These are phyloP conservation scores for Boletus coccyginus DNA, from an alignment of 768 basidiomycete genomes.

Conservation along the genomic window DNA sequence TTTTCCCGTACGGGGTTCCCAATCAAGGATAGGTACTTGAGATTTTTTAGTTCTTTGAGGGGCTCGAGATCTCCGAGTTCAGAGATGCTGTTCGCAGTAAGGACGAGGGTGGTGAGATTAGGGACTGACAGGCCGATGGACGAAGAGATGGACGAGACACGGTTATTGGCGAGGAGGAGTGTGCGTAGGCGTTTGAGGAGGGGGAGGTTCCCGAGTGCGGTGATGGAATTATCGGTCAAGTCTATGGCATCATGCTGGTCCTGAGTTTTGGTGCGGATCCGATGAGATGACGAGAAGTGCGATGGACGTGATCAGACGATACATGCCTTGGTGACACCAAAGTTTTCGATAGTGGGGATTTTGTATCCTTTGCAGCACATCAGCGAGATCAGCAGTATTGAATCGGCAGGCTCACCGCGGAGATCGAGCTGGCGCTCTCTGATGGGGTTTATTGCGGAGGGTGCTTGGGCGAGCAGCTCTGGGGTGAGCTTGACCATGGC, in stretches of 20 bases:
- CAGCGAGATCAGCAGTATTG: slow-evolving; percentile 6
- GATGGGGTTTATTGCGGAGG: slow-evolving; percentile 74
- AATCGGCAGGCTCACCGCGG: slow-evolving; percentile 55
- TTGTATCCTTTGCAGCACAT: slow-evolving; percentile 65
- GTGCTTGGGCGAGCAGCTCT: slow-evolving; percentile 82
- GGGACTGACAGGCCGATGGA: slow-evolving; percentile 82
- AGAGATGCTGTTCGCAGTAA: slow-evolving; percentile 77
- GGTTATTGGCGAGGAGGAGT: slow-evolving; percentile 87
- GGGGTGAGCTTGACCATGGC: slow-evolving; percentile 87
- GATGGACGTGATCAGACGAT: slow-evolving; percentile 17
- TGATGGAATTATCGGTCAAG: slow-evolving; percentile 88
- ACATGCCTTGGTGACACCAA: slow-evolving; percentile 84
- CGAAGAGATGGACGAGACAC: slow-evolving; percentile 77
- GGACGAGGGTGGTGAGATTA: slow-evolving; percentile 77
- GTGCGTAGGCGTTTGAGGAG: slow-evolving; percentile 81
- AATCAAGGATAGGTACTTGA: slow-evolving; percentile 73
- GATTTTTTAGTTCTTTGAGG: slow-evolving; percentile 67
- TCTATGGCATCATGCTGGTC: slow-evolving; percentile 95
- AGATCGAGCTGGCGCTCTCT: slow-evolving; percentile 92
- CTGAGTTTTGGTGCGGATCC: slow-evolving; percentile 35
- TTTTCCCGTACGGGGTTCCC: slow-evolving; percentile 87
- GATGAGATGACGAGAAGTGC: slow-evolving; percentile 13
- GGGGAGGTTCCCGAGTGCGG: slow-evolving; percentile 80
- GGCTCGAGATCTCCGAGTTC: slow-evolving; percentile 87
- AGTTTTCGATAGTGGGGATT: slow-evolving; percentile 95